These are phyloP conservation scores for Crocinoboletus sp. DNA, from an alignment of 1,284 basidiomycete species.

Conservation along the genomic window DNA sequence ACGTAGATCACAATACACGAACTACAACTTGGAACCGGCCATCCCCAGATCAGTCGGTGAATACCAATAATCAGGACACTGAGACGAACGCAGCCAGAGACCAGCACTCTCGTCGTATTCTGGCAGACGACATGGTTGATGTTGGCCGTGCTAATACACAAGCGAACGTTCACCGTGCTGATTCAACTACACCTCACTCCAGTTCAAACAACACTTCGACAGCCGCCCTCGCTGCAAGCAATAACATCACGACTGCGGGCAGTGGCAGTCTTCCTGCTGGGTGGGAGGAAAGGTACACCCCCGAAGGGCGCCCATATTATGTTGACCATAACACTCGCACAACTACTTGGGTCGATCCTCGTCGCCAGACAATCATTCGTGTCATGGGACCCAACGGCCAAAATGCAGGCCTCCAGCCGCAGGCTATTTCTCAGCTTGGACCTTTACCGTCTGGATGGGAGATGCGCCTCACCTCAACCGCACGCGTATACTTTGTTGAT, in stretches of 20 bases:
- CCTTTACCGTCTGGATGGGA: slow-evolving; percentile 95
- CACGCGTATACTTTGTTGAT: slow-evolving; percentile 94
- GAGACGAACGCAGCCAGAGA: slow-evolving; percentile 72
- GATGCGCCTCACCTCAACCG: slow-evolving; percentile 93
- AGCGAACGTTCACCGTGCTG: slow-evolving; percentile 32
- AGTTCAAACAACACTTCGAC: slow-evolving; percentile 30
- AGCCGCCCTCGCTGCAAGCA: slow-evolving; percentile 45
- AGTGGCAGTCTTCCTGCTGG: slow-evolving; percentile 83
- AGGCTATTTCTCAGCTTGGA: slow-evolving; percentile 87
- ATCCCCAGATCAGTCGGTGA: slow-evolving; percentile 50
- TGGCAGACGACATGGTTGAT: slow-evolving; percentile 79
- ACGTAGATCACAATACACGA: slow-evolving; percentile 90
- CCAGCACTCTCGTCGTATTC: slow-evolving; percentile 70
- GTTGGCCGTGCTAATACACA: slow-evolving; percentile 36
- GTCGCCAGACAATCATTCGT: slow-evolving; percentile 84
- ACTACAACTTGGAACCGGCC: slow-evolving; percentile 91
- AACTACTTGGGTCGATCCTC: slow-evolving; percentile 94
- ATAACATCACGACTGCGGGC: slow-evolving; percentile 69
- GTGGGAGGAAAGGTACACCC: slow-evolving; percentile 95
- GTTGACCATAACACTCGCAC: slow-evolving; percentile 94
- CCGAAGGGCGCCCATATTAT: slow-evolving; percentile 92
- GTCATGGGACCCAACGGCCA: slow-evolving; percentile 88
- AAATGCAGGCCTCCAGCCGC: slow-evolving; percentile 77
- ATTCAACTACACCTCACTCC: slow-evolving; percentile 33
- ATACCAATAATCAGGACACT: slow-evolving; percentile 49